Percentiles rank a stretch among this genome's conserved stretches.
These are phyloP conservation scores for Ulvella scutata DNA, from an alignment of 139 green algal genomes.

Conservation along the genomic window DNA sequence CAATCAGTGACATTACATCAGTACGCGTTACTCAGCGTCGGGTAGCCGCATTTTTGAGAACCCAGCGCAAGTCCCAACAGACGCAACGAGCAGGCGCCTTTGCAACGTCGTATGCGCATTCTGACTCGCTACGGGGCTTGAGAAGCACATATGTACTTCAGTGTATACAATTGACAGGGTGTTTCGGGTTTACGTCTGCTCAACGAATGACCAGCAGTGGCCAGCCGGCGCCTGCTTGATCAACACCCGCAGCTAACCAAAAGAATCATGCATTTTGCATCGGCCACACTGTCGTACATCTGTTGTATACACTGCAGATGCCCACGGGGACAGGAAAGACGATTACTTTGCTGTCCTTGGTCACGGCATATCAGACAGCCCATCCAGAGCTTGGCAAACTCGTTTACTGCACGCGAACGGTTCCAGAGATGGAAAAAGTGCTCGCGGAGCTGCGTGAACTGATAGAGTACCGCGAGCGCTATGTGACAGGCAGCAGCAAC, in stretches of 20 bases:
- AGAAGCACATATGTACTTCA: too few species aligned
- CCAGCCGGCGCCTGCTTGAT: too few species aligned
- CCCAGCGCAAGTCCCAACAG: too few species aligned
- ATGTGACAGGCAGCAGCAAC: conserved; percentile 19
- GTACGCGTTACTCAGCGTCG: too few species aligned
- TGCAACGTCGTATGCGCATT: too few species aligned
- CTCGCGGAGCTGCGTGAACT: conserved; percentile 33
- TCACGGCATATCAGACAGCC: conserved; percentile 94
- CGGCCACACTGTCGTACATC: not conserved
- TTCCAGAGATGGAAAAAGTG: conserved; percentile 99
- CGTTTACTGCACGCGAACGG: conserved; percentile 96
- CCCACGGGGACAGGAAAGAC: conserved; percentile 98
- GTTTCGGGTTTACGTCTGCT: too few species aligned
- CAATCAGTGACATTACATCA: too few species aligned
- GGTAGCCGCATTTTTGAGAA: too few species aligned
- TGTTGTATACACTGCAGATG: conserved; percentile 57
- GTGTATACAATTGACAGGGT: too few species aligned
- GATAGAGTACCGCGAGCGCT: conserved; percentile 62
- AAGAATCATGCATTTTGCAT: not conserved
- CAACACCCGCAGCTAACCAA: not conserved
- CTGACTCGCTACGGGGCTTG: too few species aligned
- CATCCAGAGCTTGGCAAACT: conserved; percentile 93
- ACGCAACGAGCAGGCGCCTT: too few species aligned
- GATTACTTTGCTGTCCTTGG: conserved; percentile 93
- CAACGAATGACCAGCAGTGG: too few species aligned